Evolutionary conservation across 2,329 filamentous ascomycete genomes (phyloP).

Genomic region (Stachybotrys chartarum): DNA sequence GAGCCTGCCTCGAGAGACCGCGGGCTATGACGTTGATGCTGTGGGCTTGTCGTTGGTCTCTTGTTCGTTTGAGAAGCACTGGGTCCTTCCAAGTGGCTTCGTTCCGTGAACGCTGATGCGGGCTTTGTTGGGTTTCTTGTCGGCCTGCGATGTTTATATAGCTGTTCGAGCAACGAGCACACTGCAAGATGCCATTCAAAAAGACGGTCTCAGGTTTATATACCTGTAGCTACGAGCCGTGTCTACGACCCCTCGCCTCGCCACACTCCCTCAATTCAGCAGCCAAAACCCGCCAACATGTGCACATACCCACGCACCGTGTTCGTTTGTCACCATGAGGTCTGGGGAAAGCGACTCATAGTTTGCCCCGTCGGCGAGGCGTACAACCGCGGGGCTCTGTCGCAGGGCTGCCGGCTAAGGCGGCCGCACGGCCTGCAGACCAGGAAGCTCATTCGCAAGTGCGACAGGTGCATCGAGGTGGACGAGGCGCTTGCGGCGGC

Average conservation of each 20-base stretch:
- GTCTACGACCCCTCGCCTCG: too few relatives aligned
- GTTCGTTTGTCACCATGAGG: constrained; percentile 17
- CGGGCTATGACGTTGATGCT: background rate
- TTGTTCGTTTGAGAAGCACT: too few relatives aligned
- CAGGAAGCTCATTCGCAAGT: constrained; percentile 10
- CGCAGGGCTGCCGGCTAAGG: constrained; percentile 10
- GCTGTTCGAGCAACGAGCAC: too few relatives aligned
- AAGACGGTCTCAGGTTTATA: too few relatives aligned
- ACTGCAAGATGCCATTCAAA: too few relatives aligned
- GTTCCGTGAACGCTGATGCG: too few relatives aligned
- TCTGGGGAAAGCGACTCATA: constrained; percentile 16
- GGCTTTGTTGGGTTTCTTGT: too few relatives aligned
- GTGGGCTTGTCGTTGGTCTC: too few relatives aligned
- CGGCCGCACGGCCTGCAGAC: constrained; percentile 15
- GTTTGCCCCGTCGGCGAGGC: constrained; percentile 11
- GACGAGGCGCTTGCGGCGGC: constrained; percentile 9
- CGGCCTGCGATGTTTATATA: too few relatives aligned
- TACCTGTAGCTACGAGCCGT: too few relatives aligned
- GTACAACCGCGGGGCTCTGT: constrained; percentile 4
- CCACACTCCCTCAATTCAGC: too few relatives aligned
- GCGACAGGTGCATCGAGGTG: constrained; percentile 13
- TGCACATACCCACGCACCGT: constrained; percentile 17
- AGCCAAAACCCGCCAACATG: constrained; percentile 10
- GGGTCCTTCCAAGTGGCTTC: too few relatives aligned
- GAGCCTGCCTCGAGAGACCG: background rate